A percentile compares a stretch with the other conserved stretches of the same genome.
These are phyloP conservation scores for Pleurotus ostreatus DNA, from an alignment of 768 basidiomycete species.

Conservation along the genomic window DNA sequence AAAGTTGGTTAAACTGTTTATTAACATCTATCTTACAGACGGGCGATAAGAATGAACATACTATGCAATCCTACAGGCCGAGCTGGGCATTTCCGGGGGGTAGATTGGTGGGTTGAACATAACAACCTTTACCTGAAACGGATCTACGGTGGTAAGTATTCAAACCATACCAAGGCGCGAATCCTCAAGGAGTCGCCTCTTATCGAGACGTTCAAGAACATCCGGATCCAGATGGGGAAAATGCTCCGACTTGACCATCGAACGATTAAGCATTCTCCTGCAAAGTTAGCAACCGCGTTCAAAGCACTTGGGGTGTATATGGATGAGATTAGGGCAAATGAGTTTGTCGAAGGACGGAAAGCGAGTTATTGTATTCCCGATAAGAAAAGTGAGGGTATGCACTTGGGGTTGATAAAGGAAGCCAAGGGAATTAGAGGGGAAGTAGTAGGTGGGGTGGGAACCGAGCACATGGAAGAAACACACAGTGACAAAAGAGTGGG, in stretches of 20 bases:
- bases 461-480: neutral
- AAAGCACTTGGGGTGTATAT: slow-evolving; percentile 13
- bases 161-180: slow-evolving; percentile 25
- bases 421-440: neutral
- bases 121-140: slow-evolving; percentile 39
- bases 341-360: slow-evolving; percentile 9
- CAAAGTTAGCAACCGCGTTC: slow-evolving; percentile 24
- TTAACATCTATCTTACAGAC: too few species aligned
- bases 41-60: slow-evolving; percentile 24
- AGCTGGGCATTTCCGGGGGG: slow-evolving; percentile 20
- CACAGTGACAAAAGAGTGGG: neutral
- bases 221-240: slow-evolving; percentile 18
- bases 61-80: slow-evolving; percentile 33
- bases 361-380: slow-evolving; percentile 13
- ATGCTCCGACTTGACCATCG: slow-evolving; percentile 21
- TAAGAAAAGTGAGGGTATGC: slow-evolving; percentile 10
- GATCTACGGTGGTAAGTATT: slow-evolving; percentile 28
- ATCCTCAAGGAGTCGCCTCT: slow-evolving; percentile 31
- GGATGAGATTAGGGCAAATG: slow-evolving; percentile 12
- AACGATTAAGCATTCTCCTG: slow-evolving; percentile 21
- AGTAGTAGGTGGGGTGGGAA: too few species aligned
- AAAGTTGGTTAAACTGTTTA: too few species aligned
- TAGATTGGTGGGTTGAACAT: slow-evolving; percentile 38
- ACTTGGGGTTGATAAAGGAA: neutral
- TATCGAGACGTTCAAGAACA: slow-evolving; percentile 27